A percentile compares a stretch with the other conserved stretches of the same genome.
Evolutionary conservation across 2,329 filamentous ascomycete genomes (phyloP).

Genomic region (Cytospora schulzeri): DNA sequence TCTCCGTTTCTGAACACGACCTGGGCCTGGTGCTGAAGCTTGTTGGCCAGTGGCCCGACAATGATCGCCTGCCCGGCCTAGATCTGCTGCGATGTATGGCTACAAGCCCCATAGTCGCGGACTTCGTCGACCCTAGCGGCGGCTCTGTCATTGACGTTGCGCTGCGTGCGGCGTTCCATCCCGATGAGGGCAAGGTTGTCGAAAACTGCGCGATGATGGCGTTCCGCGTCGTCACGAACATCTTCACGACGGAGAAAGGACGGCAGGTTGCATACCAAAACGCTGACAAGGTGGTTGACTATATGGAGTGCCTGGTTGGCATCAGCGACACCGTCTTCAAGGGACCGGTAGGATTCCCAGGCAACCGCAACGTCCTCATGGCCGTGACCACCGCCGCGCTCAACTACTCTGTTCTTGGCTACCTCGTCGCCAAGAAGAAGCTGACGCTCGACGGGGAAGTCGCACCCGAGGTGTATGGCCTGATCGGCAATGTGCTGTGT

Average conservation of each 20-base stretch:
- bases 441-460: conserved; percentile 39
- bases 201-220: conserved; percentile 89
- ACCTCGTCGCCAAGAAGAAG: conserved; percentile 45
- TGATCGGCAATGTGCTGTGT: conserved; percentile 56
- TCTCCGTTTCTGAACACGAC: conserved; percentile 47
- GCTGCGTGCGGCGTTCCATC: conserved; percentile 41
- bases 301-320: conserved; percentile 65
- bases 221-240: conserved; percentile 77
- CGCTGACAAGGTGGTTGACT: conserved; percentile 59
- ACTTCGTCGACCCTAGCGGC: conserved; percentile 54
- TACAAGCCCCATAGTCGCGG: conserved; percentile 67
- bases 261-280: conserved; percentile 64
- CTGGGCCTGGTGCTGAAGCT: conserved; percentile 71
- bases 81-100: conserved; percentile 86
- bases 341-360: conserved; percentile 49
- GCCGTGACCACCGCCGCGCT: conserved; percentile 81
- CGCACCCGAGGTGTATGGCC: conserved; percentile 48
- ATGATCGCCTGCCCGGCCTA: conserved; percentile 78
- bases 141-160: conserved; percentile 62
- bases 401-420: conserved; percentile 79
- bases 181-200: conserved; percentile 57
- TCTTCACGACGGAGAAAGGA: conserved; percentile 77
- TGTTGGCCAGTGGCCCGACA: conserved; percentile 76
- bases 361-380: conserved; percentile 79
- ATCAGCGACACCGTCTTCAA: conserved; percentile 48